phyloP scores from a whole-genome alignment of 306 rosid genomes.

The Dryas drummondii region DNA sequence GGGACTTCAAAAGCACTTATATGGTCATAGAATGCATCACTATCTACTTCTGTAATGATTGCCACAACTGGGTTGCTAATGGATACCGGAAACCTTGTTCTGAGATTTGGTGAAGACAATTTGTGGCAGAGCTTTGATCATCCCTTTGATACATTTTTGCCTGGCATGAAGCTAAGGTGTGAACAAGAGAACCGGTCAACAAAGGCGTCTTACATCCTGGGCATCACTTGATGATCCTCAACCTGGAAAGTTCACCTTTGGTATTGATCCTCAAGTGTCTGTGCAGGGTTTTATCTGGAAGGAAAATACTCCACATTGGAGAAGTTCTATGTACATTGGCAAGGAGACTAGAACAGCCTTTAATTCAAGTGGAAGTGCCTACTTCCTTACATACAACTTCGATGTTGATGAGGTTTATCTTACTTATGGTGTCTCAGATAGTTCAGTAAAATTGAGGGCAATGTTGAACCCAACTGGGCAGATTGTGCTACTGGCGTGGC shows the following conservation, averaged over 20 bases:
- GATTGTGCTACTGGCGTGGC: not conserved
- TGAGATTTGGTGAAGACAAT: not conserved
- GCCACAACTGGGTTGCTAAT: not conserved
- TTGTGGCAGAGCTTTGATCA: constrained; percentile 56
- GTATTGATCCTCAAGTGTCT: constrained; percentile 5
- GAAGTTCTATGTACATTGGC: not conserved
- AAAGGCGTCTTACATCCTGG: not conserved
- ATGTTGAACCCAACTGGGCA: not conserved
- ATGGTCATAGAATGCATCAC: constrained; percentile 23
- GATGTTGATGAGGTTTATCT: not conserved
- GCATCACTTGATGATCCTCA: not conserved
- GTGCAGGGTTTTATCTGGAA: not conserved
- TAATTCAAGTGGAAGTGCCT: not conserved
- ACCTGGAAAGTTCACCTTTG: not conserved
- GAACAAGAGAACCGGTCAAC: not conserved
- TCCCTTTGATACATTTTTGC: constrained; percentile 36
- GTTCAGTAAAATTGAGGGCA: not conserved
- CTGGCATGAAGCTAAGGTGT: constrained; percentile 22
- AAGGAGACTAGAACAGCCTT: not conserved
- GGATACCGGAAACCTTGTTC: constrained; percentile 21
- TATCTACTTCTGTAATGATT: not conserved
- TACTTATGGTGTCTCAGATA: not conserved
- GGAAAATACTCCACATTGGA: not conserved
- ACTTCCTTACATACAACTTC: not conserved
- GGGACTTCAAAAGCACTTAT: not conserved